A percentile compares a stretch with the other conserved stretches of the same genome.
These are phyloP conservation scores for Auriscalpium vulgare DNA, from an alignment of 768 basidiomycete species.

Conservation along the genomic window DNA sequence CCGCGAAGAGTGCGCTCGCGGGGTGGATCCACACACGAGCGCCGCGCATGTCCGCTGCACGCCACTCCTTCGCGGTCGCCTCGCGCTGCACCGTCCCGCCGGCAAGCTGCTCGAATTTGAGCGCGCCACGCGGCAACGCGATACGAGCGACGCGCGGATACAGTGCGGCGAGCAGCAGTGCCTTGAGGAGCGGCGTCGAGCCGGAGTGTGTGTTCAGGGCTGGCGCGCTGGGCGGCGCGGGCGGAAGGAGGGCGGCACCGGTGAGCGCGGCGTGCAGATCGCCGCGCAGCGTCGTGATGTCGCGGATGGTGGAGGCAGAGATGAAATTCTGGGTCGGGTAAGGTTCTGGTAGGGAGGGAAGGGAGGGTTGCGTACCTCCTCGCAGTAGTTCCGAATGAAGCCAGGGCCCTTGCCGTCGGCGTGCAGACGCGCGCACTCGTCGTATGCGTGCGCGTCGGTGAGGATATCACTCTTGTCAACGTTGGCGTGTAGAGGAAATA, in stretches of 20 bases:
- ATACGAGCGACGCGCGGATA: slow-evolving; percentile 81
- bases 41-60: slow-evolving; percentile 60
- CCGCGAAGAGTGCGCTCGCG: slow-evolving; percentile 68
- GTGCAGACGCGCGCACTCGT: slow-evolving; percentile 47
- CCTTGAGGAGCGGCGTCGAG: slow-evolving; percentile 74
- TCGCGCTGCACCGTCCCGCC: slow-evolving; percentile 81
- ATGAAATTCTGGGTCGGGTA: slow-evolving; percentile 64
- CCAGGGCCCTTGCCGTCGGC: slow-evolving; percentile 40
- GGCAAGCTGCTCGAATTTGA: slow-evolving; percentile 81
- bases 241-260: slow-evolving; percentile 61
- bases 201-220: slow-evolving; percentile 56
- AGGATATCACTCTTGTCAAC: slow-evolving; percentile 76
- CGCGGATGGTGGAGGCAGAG: slow-evolving; percentile 60
- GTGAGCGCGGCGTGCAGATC: slow-evolving; percentile 70
- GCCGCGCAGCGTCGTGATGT: slow-evolving; percentile 66
- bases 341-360: not conserved
- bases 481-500: slow-evolving; percentile 85
- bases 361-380: slow-evolving; percentile 39
- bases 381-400: slow-evolving; percentile 54
- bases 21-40: slow-evolving; percentile 79
- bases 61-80: slow-evolving; percentile 77
- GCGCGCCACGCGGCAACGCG: slow-evolving; percentile 59
- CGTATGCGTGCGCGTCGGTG: slow-evolving; percentile 73
- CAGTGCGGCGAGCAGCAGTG: slow-evolving; percentile 76
- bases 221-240: slow-evolving; percentile 36